Evolutionary conservation across 2,329 filamentous ascomycete species (phyloP).

Genomic region (Trichophyton mentagrophytes): DNA sequence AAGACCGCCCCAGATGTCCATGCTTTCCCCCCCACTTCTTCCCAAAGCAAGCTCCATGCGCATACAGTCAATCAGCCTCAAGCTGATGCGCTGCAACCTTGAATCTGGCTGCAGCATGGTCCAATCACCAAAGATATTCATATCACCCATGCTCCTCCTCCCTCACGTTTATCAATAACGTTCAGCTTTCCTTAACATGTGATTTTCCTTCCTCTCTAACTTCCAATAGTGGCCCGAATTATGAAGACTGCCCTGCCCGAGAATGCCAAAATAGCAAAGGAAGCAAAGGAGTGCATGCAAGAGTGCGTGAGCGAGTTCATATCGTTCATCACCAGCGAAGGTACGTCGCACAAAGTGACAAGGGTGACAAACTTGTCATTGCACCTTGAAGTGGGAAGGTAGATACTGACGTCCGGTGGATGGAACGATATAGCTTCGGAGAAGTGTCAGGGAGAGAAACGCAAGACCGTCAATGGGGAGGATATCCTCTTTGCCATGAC

Average conservation of each 20-base stretch:
- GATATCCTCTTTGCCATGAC: constrained; percentile 99
- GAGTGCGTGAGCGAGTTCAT: constrained; percentile 99
- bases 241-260: constrained; percentile 98
- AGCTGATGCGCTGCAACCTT: not conserved
- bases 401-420: not conserved
- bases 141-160: not conserved
- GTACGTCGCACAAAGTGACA: constrained; percentile 40
- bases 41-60: not conserved
- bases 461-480: constrained; percentile 97
- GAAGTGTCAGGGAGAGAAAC: constrained; percentile 98
- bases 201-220: not conserved
- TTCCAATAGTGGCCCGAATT: constrained; percentile 80
- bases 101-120: not conserved
- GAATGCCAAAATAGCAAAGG: constrained; percentile 97
- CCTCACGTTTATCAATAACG: not conserved
- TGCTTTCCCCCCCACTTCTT: not conserved
- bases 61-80: constrained; percentile 1
- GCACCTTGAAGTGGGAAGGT: no score
- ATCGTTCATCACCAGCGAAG: constrained; percentile 98
- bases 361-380: not conserved
- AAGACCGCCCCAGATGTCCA: not conserved
- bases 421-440: constrained; percentile 61
- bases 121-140: not conserved
- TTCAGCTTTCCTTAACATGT: not conserved
- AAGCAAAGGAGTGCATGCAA: constrained; percentile 99